Conservation (phyloP, 805 yeast genomes). For the Cyberlindnera samutprakarnensis region DNA sequence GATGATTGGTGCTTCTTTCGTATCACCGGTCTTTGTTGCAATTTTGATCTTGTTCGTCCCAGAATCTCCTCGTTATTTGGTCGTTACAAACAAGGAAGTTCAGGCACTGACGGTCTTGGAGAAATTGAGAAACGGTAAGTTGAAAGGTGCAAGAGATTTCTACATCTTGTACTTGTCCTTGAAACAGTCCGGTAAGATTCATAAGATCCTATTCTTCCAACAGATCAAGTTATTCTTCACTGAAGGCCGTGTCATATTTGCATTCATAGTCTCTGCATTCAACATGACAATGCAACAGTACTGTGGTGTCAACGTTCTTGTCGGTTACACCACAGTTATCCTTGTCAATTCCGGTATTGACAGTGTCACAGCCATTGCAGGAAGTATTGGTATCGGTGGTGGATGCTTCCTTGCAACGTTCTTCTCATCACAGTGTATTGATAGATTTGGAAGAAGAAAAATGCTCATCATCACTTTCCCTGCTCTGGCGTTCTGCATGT, state of each 20-base stretch:
- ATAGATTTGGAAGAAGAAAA: slow-evolving; percentile 41
- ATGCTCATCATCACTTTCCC: slow-evolving; percentile 54
- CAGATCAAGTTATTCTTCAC: slow-evolving; percentile 36
- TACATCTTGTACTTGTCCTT: slow-evolving; percentile 50
- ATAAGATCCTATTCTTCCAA: slow-evolving; percentile 28
- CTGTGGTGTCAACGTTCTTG: slow-evolving; percentile 47
- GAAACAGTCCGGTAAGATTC: slow-evolving; percentile 38
- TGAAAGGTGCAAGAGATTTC: slow-evolving; percentile 45
- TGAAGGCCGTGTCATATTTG: slow-evolving; percentile 41
- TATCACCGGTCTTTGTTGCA: slow-evolving; percentile 49
- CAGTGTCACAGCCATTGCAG: slow-evolving; percentile 36
- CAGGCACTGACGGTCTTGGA: slow-evolving; percentile 45
- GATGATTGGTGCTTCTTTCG: slow-evolving; percentile 57
- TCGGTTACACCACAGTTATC: slow-evolving; percentile 43
- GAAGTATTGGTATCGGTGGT: slow-evolving; percentile 43
- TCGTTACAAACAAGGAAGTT: slow-evolving; percentile 40
- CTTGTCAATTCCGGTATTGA: slow-evolving; percentile 37
- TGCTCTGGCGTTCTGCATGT: slow-evolving; percentile 45
- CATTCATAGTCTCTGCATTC: slow-evolving; percentile 40
- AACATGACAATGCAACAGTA: slow-evolving; percentile 48
- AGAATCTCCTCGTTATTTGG: slow-evolving; percentile 66
- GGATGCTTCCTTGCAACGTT: slow-evolving; percentile 39
- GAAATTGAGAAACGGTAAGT: slow-evolving; percentile 4
- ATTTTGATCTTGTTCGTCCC: slow-evolving; percentile 53
- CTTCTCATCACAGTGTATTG: slow-evolving; percentile 41